Evolutionary conservation across 2,329 filamentous ascomycete genomes (phyloP).

Genomic region (Pestalotiopsis sp.): DNA sequence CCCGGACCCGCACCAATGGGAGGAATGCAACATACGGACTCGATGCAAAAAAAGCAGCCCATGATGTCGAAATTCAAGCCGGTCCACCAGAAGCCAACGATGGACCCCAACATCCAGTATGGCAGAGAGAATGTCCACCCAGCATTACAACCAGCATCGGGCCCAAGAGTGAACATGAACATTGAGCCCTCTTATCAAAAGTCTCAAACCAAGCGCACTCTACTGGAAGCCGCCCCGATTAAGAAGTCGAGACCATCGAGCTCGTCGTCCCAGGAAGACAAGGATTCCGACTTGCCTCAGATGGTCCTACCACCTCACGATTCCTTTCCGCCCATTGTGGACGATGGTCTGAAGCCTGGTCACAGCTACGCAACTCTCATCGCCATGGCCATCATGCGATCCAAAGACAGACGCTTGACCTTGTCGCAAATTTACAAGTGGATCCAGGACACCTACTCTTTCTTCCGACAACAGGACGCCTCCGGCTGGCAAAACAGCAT

Average conservation of each 20-base stretch:
- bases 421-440: slow-evolving; percentile 98
- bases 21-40: slow-evolving; percentile 63
- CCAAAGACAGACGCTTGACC: slow-evolving; percentile 81
- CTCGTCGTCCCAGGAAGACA: slow-evolving; percentile 46
- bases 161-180: slow-evolving; percentile 49
- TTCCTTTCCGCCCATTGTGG: slow-evolving; percentile 80
- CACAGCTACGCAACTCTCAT: slow-evolving; percentile 96
- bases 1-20: slow-evolving; percentile 52
- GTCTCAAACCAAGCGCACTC: slow-evolving; percentile 58
- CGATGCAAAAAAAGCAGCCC: slow-evolving; percentile 67
- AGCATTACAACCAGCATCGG: slow-evolving; percentile 50
- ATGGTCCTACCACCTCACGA: slow-evolving; percentile 66
- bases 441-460: slow-evolving; percentile 94
- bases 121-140: slow-evolving; percentile 63
- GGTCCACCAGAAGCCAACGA: slow-evolving; percentile 53
- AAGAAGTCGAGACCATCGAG: slow-evolving; percentile 70
- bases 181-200: slow-evolving; percentile 59
- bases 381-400: slow-evolving; percentile 93
- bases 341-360: slow-evolving; percentile 86
- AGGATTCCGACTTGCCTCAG: slow-evolving; percentile 35
- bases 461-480: slow-evolving; percentile 76
- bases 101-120: slow-evolving; percentile 41
- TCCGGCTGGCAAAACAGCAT: slow-evolving; percentile 98
- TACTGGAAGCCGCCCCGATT: slow-evolving; percentile 75
- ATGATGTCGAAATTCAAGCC: slow-evolving; percentile 63